Conservation (phyloP, 352 stramenopile species). For the Phytopythium kandeliae region DNA sequence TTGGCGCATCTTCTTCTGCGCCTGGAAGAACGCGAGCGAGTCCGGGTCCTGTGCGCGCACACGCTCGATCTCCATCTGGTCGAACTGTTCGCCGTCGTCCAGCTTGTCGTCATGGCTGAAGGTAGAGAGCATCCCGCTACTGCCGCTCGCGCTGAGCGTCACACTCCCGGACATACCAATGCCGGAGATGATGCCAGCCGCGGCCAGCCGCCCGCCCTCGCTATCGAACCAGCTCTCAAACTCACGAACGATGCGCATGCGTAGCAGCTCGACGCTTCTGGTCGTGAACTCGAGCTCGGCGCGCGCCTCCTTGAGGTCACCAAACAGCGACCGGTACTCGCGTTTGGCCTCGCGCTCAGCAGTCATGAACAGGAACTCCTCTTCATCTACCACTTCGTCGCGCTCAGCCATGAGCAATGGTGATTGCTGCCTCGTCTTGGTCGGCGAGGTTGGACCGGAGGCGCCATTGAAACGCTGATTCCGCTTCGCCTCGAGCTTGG, state of each 20-base stretch:
- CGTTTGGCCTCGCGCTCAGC: conserved; percentile 81
- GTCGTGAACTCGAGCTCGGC: conserved; percentile 59
- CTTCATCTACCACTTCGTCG: conserved; percentile 88
- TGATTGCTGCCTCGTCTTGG: conserved; percentile 11
- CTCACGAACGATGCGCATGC: conserved; percentile 69
- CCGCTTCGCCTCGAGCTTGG: conserved; percentile 62
- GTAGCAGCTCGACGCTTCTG: conserved; percentile 66
- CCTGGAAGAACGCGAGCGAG: conserved; percentile 91
- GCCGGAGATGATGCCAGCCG: conserved; percentile 1
- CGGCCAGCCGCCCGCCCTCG: conserved; percentile 16
- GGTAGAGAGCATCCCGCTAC: conserved; percentile 7
- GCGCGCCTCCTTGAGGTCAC: conserved; percentile 79
- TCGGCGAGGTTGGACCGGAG: neutral
- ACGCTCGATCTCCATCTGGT: conserved; percentile 88
- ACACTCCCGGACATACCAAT: conserved; percentile 5
- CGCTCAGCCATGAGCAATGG: conserved; percentile 6
- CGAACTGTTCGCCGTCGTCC: conserved; percentile 90
- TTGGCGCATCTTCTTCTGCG: conserved; percentile 82
- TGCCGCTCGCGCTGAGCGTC: conserved; percentile 14
- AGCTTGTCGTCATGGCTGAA: conserved; percentile 72
- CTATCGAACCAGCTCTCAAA: conserved; percentile 85
- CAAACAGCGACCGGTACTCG: conserved; percentile 77
- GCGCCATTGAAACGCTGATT: conserved; percentile 16
- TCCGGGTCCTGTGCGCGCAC: conserved; percentile 85
- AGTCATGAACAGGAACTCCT: conserved; percentile 89